These are phyloP conservation scores for Arthromyces matolae DNA, from an alignment of 768 basidiomycete species.

Conservation along the genomic window DNA sequence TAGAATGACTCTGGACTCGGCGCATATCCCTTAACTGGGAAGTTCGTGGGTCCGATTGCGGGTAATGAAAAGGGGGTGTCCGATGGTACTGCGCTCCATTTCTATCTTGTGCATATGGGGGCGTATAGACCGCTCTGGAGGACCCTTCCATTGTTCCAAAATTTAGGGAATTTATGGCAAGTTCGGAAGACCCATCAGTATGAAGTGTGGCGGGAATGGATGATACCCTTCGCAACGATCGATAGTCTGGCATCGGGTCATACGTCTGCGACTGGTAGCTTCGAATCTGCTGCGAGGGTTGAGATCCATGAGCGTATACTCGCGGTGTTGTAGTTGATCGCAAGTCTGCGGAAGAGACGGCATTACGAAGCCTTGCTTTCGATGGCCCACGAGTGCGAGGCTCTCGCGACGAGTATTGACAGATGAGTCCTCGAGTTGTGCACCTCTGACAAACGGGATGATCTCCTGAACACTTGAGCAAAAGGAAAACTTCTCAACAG, in stretches of 20 bases:
- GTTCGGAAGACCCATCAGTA: constrained; percentile 1
- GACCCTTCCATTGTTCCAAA: constrained; percentile 4
- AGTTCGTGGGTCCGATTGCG: constrained; percentile 6
- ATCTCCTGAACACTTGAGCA: constrained; percentile 51
- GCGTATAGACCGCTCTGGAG: constrained; percentile 4
- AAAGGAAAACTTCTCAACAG: neutral
- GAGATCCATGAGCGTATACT: constrained; percentile 8
- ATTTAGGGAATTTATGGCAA: constrained; percentile 1
- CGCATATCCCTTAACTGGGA: constrained; percentile 18
- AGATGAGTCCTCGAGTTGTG: constrained; percentile 43
- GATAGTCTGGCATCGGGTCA: constrained; percentile 6
- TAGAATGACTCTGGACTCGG: constrained; percentile 25
- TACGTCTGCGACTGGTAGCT: constrained; percentile 6
- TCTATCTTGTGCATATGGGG: constrained; percentile 4
- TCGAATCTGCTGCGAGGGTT: constrained; percentile 4
- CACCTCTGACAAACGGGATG: constrained; percentile 52
- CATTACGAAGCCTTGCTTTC: constrained; percentile 27
- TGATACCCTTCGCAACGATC: constrained; percentile 13
- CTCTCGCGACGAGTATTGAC: constrained; percentile 44
- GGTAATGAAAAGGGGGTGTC: constrained; percentile 7
- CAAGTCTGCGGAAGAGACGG: constrained; percentile 22
- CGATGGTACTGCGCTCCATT: neutral
- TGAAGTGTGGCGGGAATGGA: constrained; percentile 15
- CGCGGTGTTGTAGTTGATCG: constrained; percentile 12
- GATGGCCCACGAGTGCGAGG: constrained; percentile 31